Evolutionary conservation across 2,329 filamentous ascomycete genomes (phyloP).

Genomic region (Calonectria naviculata): DNA sequence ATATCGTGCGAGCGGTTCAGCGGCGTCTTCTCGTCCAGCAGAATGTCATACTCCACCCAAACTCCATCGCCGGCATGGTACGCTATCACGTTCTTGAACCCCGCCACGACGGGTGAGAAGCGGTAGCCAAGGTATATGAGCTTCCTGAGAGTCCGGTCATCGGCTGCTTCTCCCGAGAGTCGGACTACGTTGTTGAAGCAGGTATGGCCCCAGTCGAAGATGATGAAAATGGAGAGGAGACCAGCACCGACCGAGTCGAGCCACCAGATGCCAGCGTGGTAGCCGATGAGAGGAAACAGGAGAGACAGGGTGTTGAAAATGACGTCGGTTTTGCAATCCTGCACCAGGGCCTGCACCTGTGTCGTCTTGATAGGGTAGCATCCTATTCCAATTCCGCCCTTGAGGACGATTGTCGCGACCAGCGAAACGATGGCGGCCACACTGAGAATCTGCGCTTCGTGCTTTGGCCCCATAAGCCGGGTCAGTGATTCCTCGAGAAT

Average conservation of each 20-base stretch:
- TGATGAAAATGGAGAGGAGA: slow-evolving; percentile 73
- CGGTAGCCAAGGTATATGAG: slow-evolving; percentile 47
- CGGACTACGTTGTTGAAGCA: slow-evolving; percentile 45
- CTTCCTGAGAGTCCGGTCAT: slow-evolving; percentile 43
- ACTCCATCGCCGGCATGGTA: slow-evolving; percentile 48
- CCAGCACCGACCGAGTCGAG: slow-evolving; percentile 72
- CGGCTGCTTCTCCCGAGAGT: slow-evolving; percentile 46
- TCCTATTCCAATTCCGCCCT: slow-evolving; percentile 84
- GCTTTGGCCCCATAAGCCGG: slow-evolving; percentile 68
- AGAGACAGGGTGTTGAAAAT: slow-evolving; percentile 91
- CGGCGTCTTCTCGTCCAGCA: slow-evolving; percentile 45
- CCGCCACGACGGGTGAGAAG: slow-evolving; percentile 45
- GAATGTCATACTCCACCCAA: slow-evolving; percentile 47
- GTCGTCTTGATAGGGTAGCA: slow-evolving; percentile 85
- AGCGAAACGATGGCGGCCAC: slow-evolving; percentile 58
- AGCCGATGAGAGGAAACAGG: slow-evolving; percentile 80
- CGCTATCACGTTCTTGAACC: slow-evolving; percentile 47
- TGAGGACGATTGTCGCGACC: slow-evolving; percentile 80
- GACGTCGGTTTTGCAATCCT: slow-evolving; percentile 71
- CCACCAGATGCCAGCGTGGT: slow-evolving; percentile 72
- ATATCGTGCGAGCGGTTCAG: slow-evolving; percentile 46
- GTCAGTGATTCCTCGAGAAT: slow-evolving; percentile 76
- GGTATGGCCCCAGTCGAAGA: slow-evolving; percentile 75
- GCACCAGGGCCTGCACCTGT: slow-evolving; percentile 77
- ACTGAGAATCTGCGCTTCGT: slow-evolving; percentile 51